Evolutionary conservation across 2,329 filamentous ascomycete genomes (phyloP).

Genomic region (Talaromyces pinophilus): DNA sequence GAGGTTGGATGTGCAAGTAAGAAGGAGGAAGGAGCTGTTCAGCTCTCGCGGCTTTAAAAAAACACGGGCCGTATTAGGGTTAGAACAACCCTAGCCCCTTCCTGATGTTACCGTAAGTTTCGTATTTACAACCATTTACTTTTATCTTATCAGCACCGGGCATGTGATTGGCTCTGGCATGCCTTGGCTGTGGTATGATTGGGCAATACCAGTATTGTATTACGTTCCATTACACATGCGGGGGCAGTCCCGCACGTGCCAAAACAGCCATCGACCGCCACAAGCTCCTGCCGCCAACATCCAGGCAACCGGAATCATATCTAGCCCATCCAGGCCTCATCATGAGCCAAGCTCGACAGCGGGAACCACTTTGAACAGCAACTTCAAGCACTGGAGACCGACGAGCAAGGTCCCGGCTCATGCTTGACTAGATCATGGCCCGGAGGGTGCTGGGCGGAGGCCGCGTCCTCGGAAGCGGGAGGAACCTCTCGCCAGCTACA

Average conservation of each 20-base stretch:
- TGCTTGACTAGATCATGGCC: constrained; percentile 64
- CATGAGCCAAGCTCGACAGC: neutral
- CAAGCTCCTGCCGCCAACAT: constrained; percentile 1
- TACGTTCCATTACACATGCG: neutral
- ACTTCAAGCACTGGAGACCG: neutral
- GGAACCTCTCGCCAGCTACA: constrained; percentile 69
- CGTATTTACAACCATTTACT: neutral
- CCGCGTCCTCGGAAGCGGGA: constrained; percentile 84
- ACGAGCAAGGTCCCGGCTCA: constrained; percentile 28
- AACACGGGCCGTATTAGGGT: neutral
- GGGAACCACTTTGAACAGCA: neutral
- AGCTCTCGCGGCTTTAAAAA: neutral
- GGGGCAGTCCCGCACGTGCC: constrained; percentile 21
- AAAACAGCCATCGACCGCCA: constrained; percentile 14
- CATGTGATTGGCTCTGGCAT: neutral
- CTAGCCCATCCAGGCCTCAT: neutral
- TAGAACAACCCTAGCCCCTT: neutral
- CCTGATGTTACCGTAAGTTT: neutral
- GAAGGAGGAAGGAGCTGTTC: neutral
- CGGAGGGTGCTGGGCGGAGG: constrained; percentile 87
- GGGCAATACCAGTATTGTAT: neutral
- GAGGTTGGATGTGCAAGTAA: neutral
- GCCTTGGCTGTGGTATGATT: neutral
- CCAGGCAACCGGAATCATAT: constrained; percentile 2
- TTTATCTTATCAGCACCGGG: neutral